phyloP scores from a whole-genome alignment of 495 filamentous ascomycete species.

The Neurospora sp. region DNA sequence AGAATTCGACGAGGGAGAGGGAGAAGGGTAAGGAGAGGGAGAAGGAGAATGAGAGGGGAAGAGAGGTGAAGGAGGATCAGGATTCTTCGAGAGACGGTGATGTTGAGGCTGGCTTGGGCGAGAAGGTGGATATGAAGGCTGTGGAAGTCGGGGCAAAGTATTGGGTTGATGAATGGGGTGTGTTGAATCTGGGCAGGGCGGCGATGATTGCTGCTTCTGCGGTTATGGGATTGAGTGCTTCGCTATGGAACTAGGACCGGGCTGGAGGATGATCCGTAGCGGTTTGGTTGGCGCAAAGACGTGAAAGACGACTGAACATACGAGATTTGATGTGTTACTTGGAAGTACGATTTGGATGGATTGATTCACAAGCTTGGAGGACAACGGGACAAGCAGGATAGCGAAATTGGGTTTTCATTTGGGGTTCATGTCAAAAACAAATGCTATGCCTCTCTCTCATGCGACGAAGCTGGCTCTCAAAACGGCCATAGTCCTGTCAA shows the following conservation, averaged over 20 bases:
- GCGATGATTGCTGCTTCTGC: constrained; percentile 15
- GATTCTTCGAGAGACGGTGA: not conserved
- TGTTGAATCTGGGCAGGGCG: constrained; percentile 39
- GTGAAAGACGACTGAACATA: not conserved
- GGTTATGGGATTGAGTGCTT: constrained; percentile 9
- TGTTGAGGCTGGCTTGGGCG: constrained; percentile 9
- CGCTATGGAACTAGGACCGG: constrained; percentile 1
- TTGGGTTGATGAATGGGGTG: constrained; percentile 46
- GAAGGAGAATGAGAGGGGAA: not conserved
- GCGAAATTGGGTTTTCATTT: not conserved
- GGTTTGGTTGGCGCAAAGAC: not conserved
- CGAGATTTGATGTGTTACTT: not conserved
- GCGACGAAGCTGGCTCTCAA: not conserved
- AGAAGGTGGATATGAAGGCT: constrained; percentile 17
- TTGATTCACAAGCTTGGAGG: not conserved
- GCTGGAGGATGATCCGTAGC: not conserved
- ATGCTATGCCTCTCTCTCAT: not conserved
- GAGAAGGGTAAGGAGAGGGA: constrained; percentile 1
- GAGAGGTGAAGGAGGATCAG: not conserved
- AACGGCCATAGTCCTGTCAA: not conserved
- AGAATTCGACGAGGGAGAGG: not conserved
- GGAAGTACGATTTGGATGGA: not conserved
- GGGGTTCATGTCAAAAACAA: not conserved
- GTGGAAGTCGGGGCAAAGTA: constrained; percentile 32
- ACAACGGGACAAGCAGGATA: not conserved